phyloP scores from a whole-genome alignment of 1,284 basidiomycete species.

The Trichosporon ovoides region DNA sequence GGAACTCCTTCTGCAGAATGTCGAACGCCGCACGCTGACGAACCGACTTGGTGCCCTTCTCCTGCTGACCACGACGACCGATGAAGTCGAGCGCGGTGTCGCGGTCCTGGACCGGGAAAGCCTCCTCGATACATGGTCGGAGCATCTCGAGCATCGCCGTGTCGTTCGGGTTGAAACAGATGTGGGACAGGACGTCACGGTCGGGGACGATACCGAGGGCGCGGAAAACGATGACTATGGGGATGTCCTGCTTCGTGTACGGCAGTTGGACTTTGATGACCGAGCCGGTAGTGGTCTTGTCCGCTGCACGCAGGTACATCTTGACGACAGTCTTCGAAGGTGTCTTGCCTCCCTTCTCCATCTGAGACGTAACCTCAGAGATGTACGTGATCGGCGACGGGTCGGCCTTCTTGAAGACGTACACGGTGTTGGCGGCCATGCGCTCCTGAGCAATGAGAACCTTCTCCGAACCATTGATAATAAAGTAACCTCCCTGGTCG shows the following conservation, averaged over 20 bases:
- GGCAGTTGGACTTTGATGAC: slow-evolving; percentile 97
- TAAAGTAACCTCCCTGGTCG: slow-evolving; percentile 96
- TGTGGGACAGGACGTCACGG: slow-evolving; percentile 94
- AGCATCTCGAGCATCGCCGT: slow-evolving; percentile 95
- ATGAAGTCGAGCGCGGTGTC: slow-evolving; percentile 93
- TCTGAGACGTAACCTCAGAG: slow-evolving; percentile 94
- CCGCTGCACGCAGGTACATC: slow-evolving; percentile 74
- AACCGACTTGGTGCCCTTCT: slow-evolving; percentile 82
- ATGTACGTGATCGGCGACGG: slow-evolving; percentile 94
- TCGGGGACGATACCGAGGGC: slow-evolving; percentile 97
- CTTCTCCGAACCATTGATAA: slow-evolving; percentile 99
- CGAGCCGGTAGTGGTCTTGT: slow-evolving; percentile 59
- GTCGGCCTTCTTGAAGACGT: slow-evolving; percentile 96
- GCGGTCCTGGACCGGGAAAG: slow-evolving; percentile 95
- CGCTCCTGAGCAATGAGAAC: slow-evolving; percentile 98
- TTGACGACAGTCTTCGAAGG: slow-evolving; percentile 98
- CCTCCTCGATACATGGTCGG: slow-evolving; percentile 97
- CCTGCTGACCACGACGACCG: slow-evolving; percentile 93
- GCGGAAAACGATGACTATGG: slow-evolving; percentile 98
- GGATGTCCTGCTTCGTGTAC: slow-evolving; percentile 97
- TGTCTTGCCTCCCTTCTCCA: slow-evolving; percentile 97
- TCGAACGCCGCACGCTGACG: slow-evolving; percentile 96
- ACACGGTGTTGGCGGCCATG: slow-evolving; percentile 99
- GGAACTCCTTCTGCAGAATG: slow-evolving; percentile 97
- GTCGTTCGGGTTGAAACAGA: slow-evolving; percentile 97